Conservation (phyloP, 345 rosid species). For the Moricandia moricandioides region DNA sequence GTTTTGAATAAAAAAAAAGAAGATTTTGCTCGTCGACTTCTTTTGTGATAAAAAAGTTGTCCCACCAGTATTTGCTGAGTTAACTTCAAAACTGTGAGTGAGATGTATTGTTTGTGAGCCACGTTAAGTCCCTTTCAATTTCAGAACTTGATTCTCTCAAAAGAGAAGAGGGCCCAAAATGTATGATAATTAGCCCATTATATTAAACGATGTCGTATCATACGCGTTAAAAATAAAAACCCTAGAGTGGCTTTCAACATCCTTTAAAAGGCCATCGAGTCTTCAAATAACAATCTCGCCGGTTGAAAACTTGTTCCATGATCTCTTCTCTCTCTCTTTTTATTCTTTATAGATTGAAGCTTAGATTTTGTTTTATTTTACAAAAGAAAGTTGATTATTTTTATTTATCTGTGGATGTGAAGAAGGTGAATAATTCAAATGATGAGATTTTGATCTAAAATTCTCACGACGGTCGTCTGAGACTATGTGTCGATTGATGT, state of each 20-base stretch:
- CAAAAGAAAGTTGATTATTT: background rate
- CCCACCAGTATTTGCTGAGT: no score
- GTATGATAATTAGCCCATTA: background rate
- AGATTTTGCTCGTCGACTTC: no score
- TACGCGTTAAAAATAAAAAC: background rate
- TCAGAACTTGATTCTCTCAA: background rate
- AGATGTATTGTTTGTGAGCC: no score
- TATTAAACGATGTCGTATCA: background rate
- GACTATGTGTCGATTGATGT: slow-evolving; percentile 19
- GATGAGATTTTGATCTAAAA: slow-evolving; percentile 41
- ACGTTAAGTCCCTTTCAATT: no score
- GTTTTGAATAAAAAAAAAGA: no score
- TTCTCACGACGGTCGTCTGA: slow-evolving; percentile 26
- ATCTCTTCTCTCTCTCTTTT: background rate
- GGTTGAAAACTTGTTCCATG: background rate
- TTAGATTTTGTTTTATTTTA: background rate
- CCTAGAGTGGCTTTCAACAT: background rate
- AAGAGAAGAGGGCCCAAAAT: background rate
- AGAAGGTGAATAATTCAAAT: background rate
- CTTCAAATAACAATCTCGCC: background rate
- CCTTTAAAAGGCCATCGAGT: background rate
- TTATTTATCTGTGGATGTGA: background rate
- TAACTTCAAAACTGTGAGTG: no score
- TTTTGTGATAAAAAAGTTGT: no score
- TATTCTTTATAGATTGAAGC: background rate